Conservation (phyloP, 2,329 filamentous ascomycete genomes). For the Rhynchosporium agropyri region DNA sequence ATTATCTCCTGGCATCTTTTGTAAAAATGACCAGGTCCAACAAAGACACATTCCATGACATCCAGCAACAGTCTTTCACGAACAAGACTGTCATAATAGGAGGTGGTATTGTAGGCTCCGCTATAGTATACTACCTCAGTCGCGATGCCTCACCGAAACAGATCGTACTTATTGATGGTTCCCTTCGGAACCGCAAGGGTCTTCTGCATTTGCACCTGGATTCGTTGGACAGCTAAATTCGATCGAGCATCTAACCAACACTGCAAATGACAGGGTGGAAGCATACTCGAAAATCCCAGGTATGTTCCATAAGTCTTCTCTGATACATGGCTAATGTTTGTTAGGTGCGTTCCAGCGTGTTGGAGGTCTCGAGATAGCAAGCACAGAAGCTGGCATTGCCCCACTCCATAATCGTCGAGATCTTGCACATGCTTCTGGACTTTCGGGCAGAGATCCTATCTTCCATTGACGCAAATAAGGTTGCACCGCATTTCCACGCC, state of each 20-base stretch:
- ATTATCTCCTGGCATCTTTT: background rate
- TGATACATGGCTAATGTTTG: background rate
- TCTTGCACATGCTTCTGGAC: constrained; percentile 3
- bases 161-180: constrained; percentile 26
- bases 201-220: constrained; percentile 42
- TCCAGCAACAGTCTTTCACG: background rate
- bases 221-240: constrained; percentile 14
- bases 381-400: constrained; percentile 4
- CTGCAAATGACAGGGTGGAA: constrained; percentile 9
- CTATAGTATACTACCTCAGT: constrained; percentile 42
- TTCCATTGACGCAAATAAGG: background rate
- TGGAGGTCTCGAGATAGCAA: constrained; percentile 11
- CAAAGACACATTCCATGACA: background rate
- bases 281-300: constrained; percentile 10
- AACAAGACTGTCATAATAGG: constrained; percentile 8
- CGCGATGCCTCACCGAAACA: constrained; percentile 16
- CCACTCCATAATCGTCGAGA: constrained; percentile 6
- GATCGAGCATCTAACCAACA: constrained; percentile 5
- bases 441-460: background rate
- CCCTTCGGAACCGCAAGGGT: constrained; percentile 37
- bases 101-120: constrained; percentile 43
- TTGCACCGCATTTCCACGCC: constrained; percentile 5
- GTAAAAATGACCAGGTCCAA: background rate
- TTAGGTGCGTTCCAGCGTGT: constrained; percentile 4
- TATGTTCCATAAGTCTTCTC: background rate